A percentile compares a stretch with the other conserved stretches of the same genome.
These are phyloP conservation scores for Ambrosia artemisiifolia DNA, from an alignment of 129 eudicot species.

Conservation along the genomic window DNA sequence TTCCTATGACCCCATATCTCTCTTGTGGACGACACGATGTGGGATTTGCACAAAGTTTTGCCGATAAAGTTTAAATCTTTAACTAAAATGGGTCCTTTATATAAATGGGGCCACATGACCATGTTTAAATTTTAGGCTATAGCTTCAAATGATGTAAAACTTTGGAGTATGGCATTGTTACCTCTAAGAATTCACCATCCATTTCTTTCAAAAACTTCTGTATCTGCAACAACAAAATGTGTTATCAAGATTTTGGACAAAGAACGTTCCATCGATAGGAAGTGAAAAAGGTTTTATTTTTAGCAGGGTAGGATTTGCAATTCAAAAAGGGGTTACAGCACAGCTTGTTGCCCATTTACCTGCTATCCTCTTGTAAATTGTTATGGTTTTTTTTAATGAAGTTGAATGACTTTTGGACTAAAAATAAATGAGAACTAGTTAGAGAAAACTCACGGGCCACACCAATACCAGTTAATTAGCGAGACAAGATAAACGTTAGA, in stretches of 20 bases:
- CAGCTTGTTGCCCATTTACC: no score
- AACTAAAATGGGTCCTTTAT: background rate
- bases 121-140: constrained; percentile 1
- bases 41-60: background rate
- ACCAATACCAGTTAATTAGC: no score
- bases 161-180: constrained; percentile 14
- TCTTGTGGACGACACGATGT: background rate
- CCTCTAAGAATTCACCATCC: constrained; percentile 91
- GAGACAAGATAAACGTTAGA: no score
- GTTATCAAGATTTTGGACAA: background rate
- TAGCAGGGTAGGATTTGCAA: no score
- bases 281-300: background rate
- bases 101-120: background rate
- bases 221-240: constrained; percentile 45
- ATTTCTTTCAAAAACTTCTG: constrained; percentile 62
- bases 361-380: no score
- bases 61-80: background rate
- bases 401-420: no score
- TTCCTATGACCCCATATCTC: background rate
- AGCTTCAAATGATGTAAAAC: background rate
- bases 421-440: no score
- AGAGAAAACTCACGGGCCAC: no score
- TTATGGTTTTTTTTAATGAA: no score
- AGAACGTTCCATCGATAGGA: background rate
- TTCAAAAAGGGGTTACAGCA: no score